A percentile compares a stretch with the other conserved stretches of the same genome.
Evolutionary conservation across 1,139 yeast genomes (phyloP).

Genomic region (Cylindricascospora bacillispora): DNA sequence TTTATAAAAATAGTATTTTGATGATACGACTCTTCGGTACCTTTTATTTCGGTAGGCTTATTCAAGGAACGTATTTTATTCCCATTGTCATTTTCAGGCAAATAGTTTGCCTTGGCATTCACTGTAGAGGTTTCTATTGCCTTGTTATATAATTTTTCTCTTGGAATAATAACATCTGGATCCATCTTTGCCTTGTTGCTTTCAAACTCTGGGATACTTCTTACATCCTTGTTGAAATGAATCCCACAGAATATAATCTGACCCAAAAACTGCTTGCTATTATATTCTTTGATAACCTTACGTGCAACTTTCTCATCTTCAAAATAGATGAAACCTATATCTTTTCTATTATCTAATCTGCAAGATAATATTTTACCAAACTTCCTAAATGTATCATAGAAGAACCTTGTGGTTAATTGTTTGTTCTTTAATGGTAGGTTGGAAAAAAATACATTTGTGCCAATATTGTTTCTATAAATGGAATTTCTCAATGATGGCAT

Average conservation of each 20-base stretch:
- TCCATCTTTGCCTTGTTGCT: slow-evolving; percentile 16
- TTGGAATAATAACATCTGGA: slow-evolving; percentile 16
- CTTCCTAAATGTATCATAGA: slow-evolving; percentile 32
- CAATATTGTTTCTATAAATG: slow-evolving; percentile 18
- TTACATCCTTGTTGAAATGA: slow-evolving; percentile 31
- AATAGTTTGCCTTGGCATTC: not conserved
- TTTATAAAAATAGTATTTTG: slow-evolving; percentile 32
- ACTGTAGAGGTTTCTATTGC: slow-evolving; percentile 1
- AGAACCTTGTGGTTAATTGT: slow-evolving; percentile 29
- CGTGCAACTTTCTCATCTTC: slow-evolving; percentile 30
- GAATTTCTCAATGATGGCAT: slow-evolving; percentile 36
- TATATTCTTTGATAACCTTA: slow-evolving; percentile 28
- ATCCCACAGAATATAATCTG: slow-evolving; percentile 27
- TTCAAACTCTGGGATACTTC: slow-evolving; percentile 24
- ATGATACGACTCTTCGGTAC: slow-evolving; percentile 16
- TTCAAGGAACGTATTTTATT: slow-evolving; percentile 3
- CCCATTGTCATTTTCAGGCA: slow-evolving; percentile 2
- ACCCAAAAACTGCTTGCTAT: slow-evolving; percentile 25
- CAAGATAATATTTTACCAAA: slow-evolving; percentile 36
- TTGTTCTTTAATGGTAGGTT: slow-evolving; percentile 28
- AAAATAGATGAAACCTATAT: slow-evolving; percentile 36
- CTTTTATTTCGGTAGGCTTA: slow-evolving; percentile 1
- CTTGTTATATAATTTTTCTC: slow-evolving; percentile 6
- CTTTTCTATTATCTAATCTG: slow-evolving; percentile 31
- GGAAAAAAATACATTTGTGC: slow-evolving; percentile 17